These are phyloP conservation scores for Stentor roeselii DNA, from an alignment of 73 alveolate species.

Conservation along the genomic window DNA sequence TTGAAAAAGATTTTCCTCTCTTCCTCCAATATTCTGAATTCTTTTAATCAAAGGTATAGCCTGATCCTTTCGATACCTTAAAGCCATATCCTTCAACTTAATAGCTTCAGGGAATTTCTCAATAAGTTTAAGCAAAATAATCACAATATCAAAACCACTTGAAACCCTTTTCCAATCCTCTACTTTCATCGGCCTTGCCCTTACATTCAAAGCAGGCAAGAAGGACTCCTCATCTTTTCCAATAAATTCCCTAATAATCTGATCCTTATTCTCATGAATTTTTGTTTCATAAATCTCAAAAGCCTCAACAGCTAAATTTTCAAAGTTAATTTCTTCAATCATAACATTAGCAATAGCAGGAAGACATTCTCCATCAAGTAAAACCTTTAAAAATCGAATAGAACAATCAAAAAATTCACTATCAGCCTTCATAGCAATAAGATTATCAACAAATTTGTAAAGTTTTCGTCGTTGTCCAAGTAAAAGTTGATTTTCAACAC, in stretches of 20 bases:
- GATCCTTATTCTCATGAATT: not conserved
- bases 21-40: not conserved
- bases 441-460: conserved; percentile 28
- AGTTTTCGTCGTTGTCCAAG: conserved; percentile 41
- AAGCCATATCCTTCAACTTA: not conserved
- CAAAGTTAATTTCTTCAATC: conserved; percentile 6
- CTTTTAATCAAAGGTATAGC: not conserved
- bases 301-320: not conserved
- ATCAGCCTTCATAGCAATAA: not conserved
- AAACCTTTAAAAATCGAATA: not conserved
- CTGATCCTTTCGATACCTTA: not conserved
- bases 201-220: not conserved
- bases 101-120: not conserved
- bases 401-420: not conserved
- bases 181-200: no score
- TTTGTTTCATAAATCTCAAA: not conserved
- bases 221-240: not conserved
- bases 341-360: not conserved
- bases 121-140: not conserved
- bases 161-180: not conserved
- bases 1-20: not conserved
- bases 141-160: not conserved
- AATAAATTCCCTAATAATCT: not conserved
- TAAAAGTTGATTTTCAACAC: conserved; percentile 27
- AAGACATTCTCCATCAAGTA: not conserved